phyloP scores from a whole-genome alignment of 495 filamentous ascomycete genomes.

The Penicillium cosmopolitanum region DNA sequence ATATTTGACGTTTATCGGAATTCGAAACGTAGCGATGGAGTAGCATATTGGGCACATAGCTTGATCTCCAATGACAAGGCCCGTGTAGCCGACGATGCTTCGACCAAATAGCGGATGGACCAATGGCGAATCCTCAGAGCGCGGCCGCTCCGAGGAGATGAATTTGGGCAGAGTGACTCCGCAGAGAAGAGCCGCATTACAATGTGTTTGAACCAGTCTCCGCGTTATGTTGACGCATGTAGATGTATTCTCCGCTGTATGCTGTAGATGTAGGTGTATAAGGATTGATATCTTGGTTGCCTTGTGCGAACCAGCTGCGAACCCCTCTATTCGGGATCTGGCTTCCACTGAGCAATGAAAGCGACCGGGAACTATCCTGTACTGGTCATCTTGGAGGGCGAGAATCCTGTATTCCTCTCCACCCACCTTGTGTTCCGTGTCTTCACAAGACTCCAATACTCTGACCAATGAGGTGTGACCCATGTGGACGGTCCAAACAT shows the following conservation, averaged over 20 bases:
- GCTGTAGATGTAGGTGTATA: not conserved
- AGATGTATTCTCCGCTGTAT: not conserved
- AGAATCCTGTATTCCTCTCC: not conserved
- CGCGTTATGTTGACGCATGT: slow-evolving; percentile 5
- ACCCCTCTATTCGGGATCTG: not conserved
- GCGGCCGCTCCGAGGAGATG: not conserved
- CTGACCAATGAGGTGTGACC: not conserved
- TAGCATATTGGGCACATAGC: slow-evolving; percentile 2
- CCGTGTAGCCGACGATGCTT: slow-evolving; percentile 4
- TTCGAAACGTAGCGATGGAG: not conserved
- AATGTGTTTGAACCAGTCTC: not conserved
- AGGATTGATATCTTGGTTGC: slow-evolving; percentile 2
- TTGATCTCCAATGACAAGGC: slow-evolving; percentile 3
- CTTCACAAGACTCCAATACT: not conserved
- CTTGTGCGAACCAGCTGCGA: slow-evolving; percentile 4
- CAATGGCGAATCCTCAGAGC: not conserved
- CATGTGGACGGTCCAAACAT: not conserved
- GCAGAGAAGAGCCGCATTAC: slow-evolving; percentile 4
- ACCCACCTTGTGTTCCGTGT: not conserved
- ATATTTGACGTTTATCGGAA: not conserved
- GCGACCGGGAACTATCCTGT: not conserved
- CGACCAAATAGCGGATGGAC: slow-evolving; percentile 1
- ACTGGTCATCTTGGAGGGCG: not conserved
- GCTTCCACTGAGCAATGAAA: not conserved
- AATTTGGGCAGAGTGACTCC: slow-evolving; percentile 1